Evolutionary conservation across 371 early-diverging fungal species (phyloP), one percentile per base, ranked within the genome.

Genomic region (Chytridium lagenaria): DNA sequence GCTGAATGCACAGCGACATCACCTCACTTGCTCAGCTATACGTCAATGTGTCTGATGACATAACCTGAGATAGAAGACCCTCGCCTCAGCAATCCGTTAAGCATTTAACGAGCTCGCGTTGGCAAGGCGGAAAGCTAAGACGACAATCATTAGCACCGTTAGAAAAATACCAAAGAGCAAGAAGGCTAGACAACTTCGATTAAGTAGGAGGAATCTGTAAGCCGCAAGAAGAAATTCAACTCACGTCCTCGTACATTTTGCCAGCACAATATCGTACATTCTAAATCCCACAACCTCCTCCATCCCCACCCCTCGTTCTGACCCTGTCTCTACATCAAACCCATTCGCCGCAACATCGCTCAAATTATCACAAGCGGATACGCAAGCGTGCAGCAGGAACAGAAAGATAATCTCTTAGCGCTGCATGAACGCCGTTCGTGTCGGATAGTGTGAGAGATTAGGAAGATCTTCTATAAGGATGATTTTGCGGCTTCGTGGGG

Each of bases 401-500:
- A n/a, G 63, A 71, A 15, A 71, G 19, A 69, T 79, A 86, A 7
- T 51, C 71, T 39, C 71, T 49, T 28, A 88, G 70, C 12, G 82
- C 77, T 10, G 52, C 19, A 49, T 88, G 88, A 51, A 88, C 80
- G 28, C 74, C 76, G 33, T 61, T 59, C 19, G 82, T 83, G 84
- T 79, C 1, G 75, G 38, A 2, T 55, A 65, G 23, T 85, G 68
- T 10, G 82, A 68, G 1, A 87, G 52, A 36, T 86, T 84, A 2
- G 90, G 90, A 7, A 88, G 70, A 57, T 90, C 90, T 74, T 90
- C 90, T 31, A 90, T 74, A 19, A 90, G 72, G 34, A 90, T 84
- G 26, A 89, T 68, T 1, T 50, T 30, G 10, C 36, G 36, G 30
- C 5, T 15, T 37, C 52, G 23, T 31, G 23, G 33, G 19, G 67